These are phyloP conservation scores for Sporothrix pseudoabietina DNA, from an alignment of 2,329 filamentous ascomycete species.

Conservation along the genomic window DNA sequence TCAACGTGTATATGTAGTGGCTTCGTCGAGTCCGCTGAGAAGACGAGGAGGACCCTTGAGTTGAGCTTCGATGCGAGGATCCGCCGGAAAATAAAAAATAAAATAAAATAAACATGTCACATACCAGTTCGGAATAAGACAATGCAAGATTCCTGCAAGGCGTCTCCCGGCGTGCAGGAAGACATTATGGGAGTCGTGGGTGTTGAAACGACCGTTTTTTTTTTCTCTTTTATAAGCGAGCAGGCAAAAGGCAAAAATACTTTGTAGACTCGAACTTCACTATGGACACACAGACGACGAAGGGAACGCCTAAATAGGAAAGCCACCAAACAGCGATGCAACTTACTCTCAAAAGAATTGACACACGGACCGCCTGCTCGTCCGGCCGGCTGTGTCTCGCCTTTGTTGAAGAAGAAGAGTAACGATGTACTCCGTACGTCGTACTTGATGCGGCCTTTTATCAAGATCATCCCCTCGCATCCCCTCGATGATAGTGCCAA, in stretches of 20 bases:
- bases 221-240: neutral
- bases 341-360: neutral
- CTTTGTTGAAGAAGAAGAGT: neutral
- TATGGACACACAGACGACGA: neutral
- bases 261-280: neutral
- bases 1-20: neutral
- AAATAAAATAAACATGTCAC: neutral
- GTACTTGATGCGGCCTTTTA: neutral
- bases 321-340: neutral
- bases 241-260: neutral
- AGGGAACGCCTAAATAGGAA: neutral
- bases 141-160: slow-evolving; percentile 21
- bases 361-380: slow-evolving; percentile 20
- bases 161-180: neutral
- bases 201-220: neutral
- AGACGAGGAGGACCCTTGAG: neutral
- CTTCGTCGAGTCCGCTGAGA: neutral
- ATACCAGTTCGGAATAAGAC: neutral
- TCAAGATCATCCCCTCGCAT: neutral
- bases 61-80: neutral
- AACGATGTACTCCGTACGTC: neutral
- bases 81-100: neutral
- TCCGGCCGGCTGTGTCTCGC: slow-evolving; percentile 6
- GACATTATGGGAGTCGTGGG: neutral
- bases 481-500: neutral